A percentile compares a stretch with the other conserved stretches of the same genome.
phyloP scores from a whole-genome alignment of 75 land plant species.

The Azolla pinnata region DNA sequence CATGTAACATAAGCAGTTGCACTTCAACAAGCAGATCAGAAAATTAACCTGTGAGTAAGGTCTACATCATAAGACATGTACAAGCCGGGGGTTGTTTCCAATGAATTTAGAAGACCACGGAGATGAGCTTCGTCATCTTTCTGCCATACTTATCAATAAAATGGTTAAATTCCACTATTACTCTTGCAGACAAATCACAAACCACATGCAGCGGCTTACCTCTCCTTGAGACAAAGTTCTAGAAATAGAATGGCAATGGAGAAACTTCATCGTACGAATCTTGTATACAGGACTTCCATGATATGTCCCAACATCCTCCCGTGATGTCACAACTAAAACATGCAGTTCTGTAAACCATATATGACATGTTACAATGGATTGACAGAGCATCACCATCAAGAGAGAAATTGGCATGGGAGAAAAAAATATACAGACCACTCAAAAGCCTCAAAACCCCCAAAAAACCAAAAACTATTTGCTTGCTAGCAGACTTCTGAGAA shows the following conservation, averaged over 20 bases:
- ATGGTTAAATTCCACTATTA: no score
- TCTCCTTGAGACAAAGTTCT: slow-evolving; percentile 44
- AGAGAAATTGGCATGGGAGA: neutral
- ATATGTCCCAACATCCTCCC: slow-evolving; percentile 73
- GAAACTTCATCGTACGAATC: slow-evolving; percentile 51
- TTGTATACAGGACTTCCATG: slow-evolving; percentile 65
- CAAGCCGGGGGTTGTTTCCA: slow-evolving; percentile 68
- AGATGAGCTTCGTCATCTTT: slow-evolving; percentile 75
- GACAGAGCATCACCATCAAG: no score
- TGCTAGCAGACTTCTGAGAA: neutral
- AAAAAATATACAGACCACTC: slow-evolving; percentile 4
- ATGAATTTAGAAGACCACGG: slow-evolving; percentile 44
- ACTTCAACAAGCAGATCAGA: no score
- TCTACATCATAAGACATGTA: slow-evolving; percentile 87
- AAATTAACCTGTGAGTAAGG: slow-evolving; percentile 61
- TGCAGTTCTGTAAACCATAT: slow-evolving; percentile 52
- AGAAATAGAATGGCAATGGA: slow-evolving; percentile 55
- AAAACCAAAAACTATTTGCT: slow-evolving; percentile 17
- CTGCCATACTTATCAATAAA: no score
- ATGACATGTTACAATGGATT: no score
- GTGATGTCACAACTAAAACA: slow-evolving; percentile 56
- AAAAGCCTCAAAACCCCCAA: slow-evolving; percentile 20
- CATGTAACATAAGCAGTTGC: no score
- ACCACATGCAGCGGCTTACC: slow-evolving; percentile 36
- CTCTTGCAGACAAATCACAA: no score